These are phyloP conservation scores for Trifolium repens DNA, from an alignment of 306 rosid genomes.

Conservation along the genomic window DNA sequence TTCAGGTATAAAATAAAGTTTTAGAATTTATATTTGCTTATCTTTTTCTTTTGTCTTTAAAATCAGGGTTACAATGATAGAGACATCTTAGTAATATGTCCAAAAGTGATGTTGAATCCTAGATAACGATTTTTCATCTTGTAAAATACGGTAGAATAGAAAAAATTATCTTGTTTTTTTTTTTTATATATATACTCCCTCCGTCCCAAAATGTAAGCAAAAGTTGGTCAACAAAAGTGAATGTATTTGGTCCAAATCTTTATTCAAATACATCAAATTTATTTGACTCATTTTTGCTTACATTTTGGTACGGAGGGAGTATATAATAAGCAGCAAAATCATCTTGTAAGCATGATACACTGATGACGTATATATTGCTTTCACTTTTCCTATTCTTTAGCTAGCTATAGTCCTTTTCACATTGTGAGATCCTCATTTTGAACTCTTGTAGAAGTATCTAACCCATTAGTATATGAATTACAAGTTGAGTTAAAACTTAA, in stretches of 20 bases:
- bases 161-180: conserved; percentile 18
- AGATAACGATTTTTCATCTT: conserved; percentile 45
- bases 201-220: too few species aligned
- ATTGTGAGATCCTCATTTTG: too few species aligned
- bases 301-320: too few species aligned
- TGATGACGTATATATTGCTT: conserved; percentile 55
- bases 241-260: too few species aligned
- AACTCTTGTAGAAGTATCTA: too few species aligned
- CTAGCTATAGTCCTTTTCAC: too few species aligned
- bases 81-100: conserved; percentile 52
- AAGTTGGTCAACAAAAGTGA: too few species aligned
- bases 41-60: conserved; percentile 55
- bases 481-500: too few species aligned
- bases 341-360: conserved; percentile 54
- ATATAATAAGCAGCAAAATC: background rate
- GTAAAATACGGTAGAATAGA: conserved; percentile 5
- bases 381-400: too few species aligned
- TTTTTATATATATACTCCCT: background rate
- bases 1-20: conserved; percentile 34
- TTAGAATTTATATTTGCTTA: conserved; percentile 17
- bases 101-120: conserved; percentile 51
- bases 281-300: too few species aligned
- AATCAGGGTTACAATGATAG: conserved; percentile 60
- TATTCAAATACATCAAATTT: too few species aligned
- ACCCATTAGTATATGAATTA: too few species aligned